A percentile compares a stretch with the other conserved stretches of the same genome.
These are phyloP conservation scores for Mortierella sp. DNA, from an alignment of 371 early-diverging fungal genomes.

Conservation along the genomic window DNA sequence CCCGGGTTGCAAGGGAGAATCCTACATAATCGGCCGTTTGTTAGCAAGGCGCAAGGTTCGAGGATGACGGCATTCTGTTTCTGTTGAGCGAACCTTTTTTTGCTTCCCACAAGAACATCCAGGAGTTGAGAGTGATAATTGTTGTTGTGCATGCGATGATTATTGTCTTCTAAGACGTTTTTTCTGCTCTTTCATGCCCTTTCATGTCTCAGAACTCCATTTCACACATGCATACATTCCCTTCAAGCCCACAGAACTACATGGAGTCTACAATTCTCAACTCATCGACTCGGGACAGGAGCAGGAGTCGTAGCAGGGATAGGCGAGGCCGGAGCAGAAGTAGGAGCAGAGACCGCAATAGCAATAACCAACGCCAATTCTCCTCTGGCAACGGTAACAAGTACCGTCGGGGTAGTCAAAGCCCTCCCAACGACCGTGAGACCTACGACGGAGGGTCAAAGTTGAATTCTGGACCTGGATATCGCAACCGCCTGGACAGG, in stretches of 20 bases:
- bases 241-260: neutral
- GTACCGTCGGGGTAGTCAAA: constrained; percentile 18
- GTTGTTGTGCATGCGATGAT: neutral
- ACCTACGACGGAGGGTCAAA: neutral
- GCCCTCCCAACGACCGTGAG: constrained; percentile 17
- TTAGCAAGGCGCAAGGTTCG: neutral
- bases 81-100: too few relatives aligned
- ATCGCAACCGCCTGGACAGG: constrained; percentile 7
- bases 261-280: neutral
- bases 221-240: neutral
- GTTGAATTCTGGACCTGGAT: neutral
- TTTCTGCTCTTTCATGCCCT: too few relatives aligned
- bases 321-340: constrained; percentile 12
- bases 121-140: neutral
- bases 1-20: neutral
- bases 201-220: too few relatives aligned
- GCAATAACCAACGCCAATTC: neutral
- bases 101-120: too few relatives aligned
- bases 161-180: neutral
- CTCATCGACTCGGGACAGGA: constrained; percentile 12
- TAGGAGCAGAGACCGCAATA: constrained; percentile 16
- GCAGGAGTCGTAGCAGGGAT: constrained; percentile 28
- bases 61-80: too few relatives aligned
- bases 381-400: neutral
- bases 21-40: too few relatives aligned